phyloP scores from a whole-genome alignment of 768 basidiomycete genomes.

The Gymnopilus dilepis region DNA sequence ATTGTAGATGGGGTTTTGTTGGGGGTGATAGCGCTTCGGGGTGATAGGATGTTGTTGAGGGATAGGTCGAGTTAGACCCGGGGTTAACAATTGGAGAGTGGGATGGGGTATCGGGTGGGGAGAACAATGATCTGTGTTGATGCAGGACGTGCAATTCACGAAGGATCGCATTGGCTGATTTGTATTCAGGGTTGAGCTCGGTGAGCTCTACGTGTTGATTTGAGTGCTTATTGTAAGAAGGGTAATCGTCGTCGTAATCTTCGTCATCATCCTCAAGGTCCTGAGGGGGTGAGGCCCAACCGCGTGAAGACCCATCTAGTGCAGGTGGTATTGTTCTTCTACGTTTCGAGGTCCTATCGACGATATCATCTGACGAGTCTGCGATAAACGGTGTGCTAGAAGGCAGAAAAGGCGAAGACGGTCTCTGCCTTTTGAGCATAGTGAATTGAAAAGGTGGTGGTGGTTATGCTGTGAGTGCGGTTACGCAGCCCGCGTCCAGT shows the following conservation, averaged over 20 bases:
- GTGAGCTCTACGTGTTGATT: slow-evolving; percentile 17
- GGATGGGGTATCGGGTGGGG: slow-evolving; percentile 26
- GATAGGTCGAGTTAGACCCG: background rate
- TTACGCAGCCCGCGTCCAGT: background rate
- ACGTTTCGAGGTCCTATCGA: slow-evolving; percentile 52
- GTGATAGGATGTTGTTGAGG: background rate
- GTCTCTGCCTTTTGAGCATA: slow-evolving; percentile 61
- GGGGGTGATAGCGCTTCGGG: background rate
- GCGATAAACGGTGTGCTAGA: slow-evolving; percentile 33
- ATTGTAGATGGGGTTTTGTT: background rate
- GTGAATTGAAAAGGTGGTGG: background rate
- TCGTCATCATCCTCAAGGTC: slow-evolving; percentile 41
- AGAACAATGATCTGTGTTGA: slow-evolving; percentile 63
- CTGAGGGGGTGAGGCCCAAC: slow-evolving; percentile 42
- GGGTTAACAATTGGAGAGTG: background rate
- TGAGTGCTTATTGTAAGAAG: slow-evolving; percentile 1
- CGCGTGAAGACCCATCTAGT: slow-evolving; percentile 56
- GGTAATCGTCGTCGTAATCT: slow-evolving; percentile 20
- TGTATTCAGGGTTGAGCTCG: slow-evolving; percentile 49
- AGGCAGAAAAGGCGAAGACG: slow-evolving; percentile 43
- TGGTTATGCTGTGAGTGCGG: background rate
- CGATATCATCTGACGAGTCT: slow-evolving; percentile 30
- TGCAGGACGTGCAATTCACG: slow-evolving; percentile 73
- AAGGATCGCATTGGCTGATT: slow-evolving; percentile 65
- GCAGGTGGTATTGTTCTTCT: slow-evolving; percentile 56